Evolutionary conservation across 1,139 yeast species (phyloP).

Genomic region (Debaryomyces sp.): DNA sequence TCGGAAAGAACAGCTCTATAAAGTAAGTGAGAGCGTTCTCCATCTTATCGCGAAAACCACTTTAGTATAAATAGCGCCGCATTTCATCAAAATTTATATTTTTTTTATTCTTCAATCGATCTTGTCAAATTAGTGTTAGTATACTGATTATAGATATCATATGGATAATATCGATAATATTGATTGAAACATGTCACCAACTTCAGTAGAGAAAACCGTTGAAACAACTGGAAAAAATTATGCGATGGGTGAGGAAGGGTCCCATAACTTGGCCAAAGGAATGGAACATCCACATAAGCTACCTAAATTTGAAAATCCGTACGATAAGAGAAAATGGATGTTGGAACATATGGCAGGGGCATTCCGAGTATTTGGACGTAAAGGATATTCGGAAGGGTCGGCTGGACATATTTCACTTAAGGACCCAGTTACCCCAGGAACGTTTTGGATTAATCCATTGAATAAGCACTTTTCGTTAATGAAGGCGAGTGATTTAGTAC

Average conservation of each 20-base stretch:
- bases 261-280: conserved; percentile 54
- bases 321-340: conserved; percentile 61
- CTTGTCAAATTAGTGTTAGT: not conserved
- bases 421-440: conserved; percentile 70
- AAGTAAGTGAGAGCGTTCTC: conserved; percentile 3
- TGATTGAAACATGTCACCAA: conserved; percentile 5
- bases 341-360: conserved; percentile 82
- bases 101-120: not conserved
- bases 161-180: not conserved
- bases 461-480: conserved; percentile 74
- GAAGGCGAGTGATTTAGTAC: conserved; percentile 74
- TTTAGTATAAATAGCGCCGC: conserved; percentile 3
- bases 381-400: conserved; percentile 70
- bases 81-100: not conserved
- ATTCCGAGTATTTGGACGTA: conserved; percentile 73
- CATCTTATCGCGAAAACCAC: conserved; percentile 1
- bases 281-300: conserved; percentile 47
- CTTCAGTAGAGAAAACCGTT: not conserved
- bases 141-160: not conserved
- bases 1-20: not conserved
- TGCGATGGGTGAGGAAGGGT: conserved; percentile 37
- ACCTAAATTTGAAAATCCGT: conserved; percentile 54
- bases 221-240: conserved; percentile 17
- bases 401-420: conserved; percentile 82
- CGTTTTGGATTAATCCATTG: conserved; percentile 81